A percentile compares a stretch with the other conserved stretches of the same genome.
Conservation (phyloP, 129 eudicot species). For the Pulicaria dysenterica region DNA sequence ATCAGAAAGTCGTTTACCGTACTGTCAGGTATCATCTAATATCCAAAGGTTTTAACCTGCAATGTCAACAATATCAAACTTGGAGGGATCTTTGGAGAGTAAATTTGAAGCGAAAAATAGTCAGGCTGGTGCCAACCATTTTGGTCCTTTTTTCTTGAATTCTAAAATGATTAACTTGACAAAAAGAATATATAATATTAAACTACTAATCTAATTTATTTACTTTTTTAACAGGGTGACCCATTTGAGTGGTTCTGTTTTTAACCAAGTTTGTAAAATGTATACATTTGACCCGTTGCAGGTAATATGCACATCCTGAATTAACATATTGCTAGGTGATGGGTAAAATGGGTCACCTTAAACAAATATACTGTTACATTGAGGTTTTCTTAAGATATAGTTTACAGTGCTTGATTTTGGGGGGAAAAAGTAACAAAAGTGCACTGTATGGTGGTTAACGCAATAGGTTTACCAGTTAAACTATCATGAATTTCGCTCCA, state of each 20-base stretch:
- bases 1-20: not conserved
- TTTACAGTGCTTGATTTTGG: not conserved
- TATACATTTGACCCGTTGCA: not conserved
- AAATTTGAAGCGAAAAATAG: not conserved
- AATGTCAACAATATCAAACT: not conserved
- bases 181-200: too few species aligned
- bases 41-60: conserved; percentile 14
- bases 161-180: too few species aligned
- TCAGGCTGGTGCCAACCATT: not conserved
- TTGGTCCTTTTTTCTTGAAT: not conserved
- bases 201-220: too few species aligned
- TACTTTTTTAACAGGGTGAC: too few species aligned
- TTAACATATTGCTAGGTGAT: not conserved
- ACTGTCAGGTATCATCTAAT: not conserved
- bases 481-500: conserved; percentile 28
- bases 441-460: conserved; percentile 12
- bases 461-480: conserved; percentile 23
- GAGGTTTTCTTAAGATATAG: not conserved
- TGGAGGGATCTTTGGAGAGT: not conserved
- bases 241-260: too few species aligned
- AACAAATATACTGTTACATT: conserved; percentile 7
- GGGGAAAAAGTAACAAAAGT: conserved; percentile 13
- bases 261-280: too few species aligned
- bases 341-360: not conserved
- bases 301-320: not conserved